These are phyloP conservation scores for Vickermania ingenoplastis DNA, from an alignment of 208 protist species.

Conservation along the genomic window DNA sequence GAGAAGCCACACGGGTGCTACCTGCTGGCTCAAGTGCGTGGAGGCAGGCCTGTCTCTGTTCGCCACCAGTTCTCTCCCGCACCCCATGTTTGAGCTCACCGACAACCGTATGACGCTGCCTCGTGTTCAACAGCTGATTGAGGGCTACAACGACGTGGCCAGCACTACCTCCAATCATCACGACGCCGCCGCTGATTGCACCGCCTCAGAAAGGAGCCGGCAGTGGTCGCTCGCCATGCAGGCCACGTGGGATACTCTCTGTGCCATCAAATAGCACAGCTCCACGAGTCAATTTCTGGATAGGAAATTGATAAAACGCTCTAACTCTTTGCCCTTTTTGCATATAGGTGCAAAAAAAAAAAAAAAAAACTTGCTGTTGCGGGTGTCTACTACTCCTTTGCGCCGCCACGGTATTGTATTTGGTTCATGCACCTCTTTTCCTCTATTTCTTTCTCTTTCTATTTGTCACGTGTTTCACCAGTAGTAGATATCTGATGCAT, in stretches of 20 bases:
- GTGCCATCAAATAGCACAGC: too few relatives aligned
- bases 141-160: constrained; percentile 30
- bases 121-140: constrained; percentile 19
- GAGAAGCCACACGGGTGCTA: not conserved
- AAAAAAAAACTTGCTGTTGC: too few relatives aligned
- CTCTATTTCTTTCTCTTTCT: constrained; percentile 8
- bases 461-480: constrained; percentile 8
- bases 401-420: too few relatives aligned
- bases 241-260: not conserved
- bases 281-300: too few relatives aligned
- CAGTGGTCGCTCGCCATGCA: constrained; percentile 5
- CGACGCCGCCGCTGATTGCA: too few relatives aligned
- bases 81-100: constrained; percentile 19
- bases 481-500: constrained; percentile 16
- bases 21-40: constrained; percentile 29
- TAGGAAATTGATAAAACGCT: too few relatives aligned
- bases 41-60: constrained; percentile 33
- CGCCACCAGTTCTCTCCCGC: constrained; percentile 20
- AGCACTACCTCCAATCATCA: too few relatives aligned
- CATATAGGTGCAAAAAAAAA: too few relatives aligned
- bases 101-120: constrained; percentile 15
- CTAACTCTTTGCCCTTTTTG: too few relatives aligned
- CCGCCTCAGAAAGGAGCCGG: not conserved
- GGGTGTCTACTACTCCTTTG: too few relatives aligned
- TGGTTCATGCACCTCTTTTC: too few relatives aligned